These are phyloP conservation scores for Poronia punctata DNA, from an alignment of 495 filamentous ascomycete genomes.

Conservation along the genomic window DNA sequence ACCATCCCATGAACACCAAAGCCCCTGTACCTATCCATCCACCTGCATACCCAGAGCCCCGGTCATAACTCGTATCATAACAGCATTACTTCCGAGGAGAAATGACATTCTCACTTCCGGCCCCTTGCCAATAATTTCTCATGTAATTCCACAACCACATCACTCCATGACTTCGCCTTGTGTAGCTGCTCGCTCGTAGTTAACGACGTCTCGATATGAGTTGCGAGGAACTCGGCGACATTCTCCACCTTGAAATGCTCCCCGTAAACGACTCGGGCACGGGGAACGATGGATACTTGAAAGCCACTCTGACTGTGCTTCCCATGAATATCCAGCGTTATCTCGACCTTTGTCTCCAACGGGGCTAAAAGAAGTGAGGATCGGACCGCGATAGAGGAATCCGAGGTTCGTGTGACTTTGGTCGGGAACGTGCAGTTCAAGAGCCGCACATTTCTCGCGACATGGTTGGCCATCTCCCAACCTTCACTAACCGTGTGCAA, in stretches of 20 bases:
- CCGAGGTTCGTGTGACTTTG: slow-evolving; percentile 44
- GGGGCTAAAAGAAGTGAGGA: slow-evolving; percentile 48
- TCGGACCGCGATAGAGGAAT: slow-evolving; percentile 47
- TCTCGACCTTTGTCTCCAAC: slow-evolving; percentile 54
- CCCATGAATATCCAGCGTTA: slow-evolving; percentile 34
- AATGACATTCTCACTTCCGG: slow-evolving; percentile 28
- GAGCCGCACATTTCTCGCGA: slow-evolving; percentile 48
- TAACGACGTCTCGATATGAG: slow-evolving; percentile 35
- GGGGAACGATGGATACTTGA: slow-evolving; percentile 37
- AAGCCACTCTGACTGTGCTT: slow-evolving; percentile 25
- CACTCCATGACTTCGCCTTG: slow-evolving; percentile 43
- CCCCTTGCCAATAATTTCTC: slow-evolving; percentile 50
- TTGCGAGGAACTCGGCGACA: slow-evolving; percentile 53
- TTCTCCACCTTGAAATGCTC: slow-evolving; percentile 57
- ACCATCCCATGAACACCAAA: too few relatives aligned
- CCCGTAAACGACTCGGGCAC: slow-evolving; percentile 56
- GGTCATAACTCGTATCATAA: slow-evolving; percentile 25
- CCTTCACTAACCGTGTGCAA: slow-evolving; percentile 46
- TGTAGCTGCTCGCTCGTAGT: slow-evolving; percentile 24
- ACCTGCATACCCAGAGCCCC: too few relatives aligned
- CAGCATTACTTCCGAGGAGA: not conserved
- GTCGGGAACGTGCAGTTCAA: slow-evolving; percentile 50
- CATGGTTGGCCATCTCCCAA: slow-evolving; percentile 52
- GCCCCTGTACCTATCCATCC: too few relatives aligned
- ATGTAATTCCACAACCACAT: slow-evolving; percentile 49